Evolutionary conservation across 1,284 basidiomycete species (phyloP).

Genomic region (Pseudozyma flocculosa): DNA sequence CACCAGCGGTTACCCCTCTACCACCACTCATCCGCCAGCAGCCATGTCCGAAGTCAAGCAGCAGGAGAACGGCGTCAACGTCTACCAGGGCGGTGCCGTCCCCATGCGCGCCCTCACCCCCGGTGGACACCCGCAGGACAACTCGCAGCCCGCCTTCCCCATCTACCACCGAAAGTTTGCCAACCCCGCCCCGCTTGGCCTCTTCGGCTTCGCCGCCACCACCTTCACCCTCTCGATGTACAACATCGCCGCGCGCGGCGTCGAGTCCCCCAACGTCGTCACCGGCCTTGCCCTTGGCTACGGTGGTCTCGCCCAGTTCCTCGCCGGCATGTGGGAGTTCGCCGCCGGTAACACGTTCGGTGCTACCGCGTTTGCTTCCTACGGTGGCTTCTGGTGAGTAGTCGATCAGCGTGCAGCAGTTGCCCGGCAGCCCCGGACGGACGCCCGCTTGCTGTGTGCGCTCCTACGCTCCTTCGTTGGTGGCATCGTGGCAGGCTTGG

Average conservation of each 20-base stretch:
- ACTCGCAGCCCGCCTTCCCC: conserved; percentile 58
- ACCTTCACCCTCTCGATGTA: conserved; percentile 63
- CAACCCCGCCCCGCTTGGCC: conserved; percentile 64
- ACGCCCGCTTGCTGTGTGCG: no score
- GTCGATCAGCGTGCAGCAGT: no score
- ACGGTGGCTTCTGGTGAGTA: conserved; percentile 54
- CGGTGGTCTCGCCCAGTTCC: conserved; percentile 74
- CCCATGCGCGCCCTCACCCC: conserved; percentile 53
- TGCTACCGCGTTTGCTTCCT: conserved; percentile 63
- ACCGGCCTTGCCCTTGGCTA: conserved; percentile 48
- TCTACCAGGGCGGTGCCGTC: conserved; percentile 35
- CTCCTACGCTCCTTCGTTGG: no score
- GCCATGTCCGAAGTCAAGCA: conserved; percentile 37
- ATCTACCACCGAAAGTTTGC: conserved; percentile 59
- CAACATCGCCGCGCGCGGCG: conserved; percentile 52
- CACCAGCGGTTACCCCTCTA: background rate
- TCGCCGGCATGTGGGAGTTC: conserved; percentile 68
- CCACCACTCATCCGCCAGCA: background rate
- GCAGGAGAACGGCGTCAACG: conserved; percentile 21
- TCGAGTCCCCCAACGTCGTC: conserved; percentile 43
- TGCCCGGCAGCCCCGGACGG: no score
- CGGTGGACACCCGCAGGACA: conserved; percentile 61
- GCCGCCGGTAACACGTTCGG: conserved; percentile 69
- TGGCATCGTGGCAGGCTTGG: no score
- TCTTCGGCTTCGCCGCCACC: conserved; percentile 60